Evolutionary conservation across 192 early-diverging fungal genomes (phyloP).

Genomic region (Funneliformis geosporum): DNA sequence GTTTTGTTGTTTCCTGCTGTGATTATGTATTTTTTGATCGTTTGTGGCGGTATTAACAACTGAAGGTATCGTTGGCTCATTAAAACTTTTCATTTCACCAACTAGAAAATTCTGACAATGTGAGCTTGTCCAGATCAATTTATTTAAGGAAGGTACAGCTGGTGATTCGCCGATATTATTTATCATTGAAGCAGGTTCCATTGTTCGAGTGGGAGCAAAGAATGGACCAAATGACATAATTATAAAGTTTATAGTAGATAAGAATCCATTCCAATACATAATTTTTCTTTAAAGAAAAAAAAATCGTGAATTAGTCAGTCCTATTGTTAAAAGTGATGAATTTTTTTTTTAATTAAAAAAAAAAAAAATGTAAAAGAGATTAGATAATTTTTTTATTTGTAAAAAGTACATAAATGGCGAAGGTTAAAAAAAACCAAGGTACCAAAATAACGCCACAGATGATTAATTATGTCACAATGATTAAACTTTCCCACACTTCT

Average conservation of each 20-base stretch:
- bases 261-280: neutral
- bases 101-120: neutral
- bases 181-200: neutral
- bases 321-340: neutral
- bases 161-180: neutral
- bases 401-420: no score
- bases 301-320: neutral
- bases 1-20: neutral
- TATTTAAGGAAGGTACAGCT: neutral
- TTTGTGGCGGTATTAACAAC: neutral
- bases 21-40: neutral
- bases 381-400: no score
- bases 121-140: neutral
- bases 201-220: neutral
- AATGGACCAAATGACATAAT: neutral
- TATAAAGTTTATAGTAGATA: neutral
- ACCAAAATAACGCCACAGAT: no score
- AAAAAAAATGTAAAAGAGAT: no score
- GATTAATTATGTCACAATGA: no score
- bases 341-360: neutral
- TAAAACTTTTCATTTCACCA: neutral
- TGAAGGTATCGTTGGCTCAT: neutral
- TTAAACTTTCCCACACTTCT: no score
- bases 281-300: neutral
- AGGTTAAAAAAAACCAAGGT: no score